Conservation (phyloP, 768 basidiomycete genomes). For the Trametes elegans region DNA sequence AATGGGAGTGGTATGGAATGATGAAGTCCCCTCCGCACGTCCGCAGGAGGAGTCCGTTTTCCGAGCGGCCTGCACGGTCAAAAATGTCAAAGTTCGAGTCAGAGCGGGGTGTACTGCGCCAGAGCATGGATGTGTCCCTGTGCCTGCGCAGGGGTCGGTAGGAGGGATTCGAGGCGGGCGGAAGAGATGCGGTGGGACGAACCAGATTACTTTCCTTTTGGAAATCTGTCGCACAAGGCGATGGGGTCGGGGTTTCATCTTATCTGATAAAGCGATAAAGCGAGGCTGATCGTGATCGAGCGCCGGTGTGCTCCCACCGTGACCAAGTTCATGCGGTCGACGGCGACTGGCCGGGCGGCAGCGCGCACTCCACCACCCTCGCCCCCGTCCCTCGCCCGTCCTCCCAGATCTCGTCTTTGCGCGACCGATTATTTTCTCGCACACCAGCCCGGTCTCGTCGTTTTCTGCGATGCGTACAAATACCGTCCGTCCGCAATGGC, state of each 20-base stretch:
- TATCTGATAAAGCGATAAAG: constrained; percentile 14
- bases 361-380: too few relatives aligned
- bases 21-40: too few relatives aligned
- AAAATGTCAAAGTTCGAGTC: too few relatives aligned
- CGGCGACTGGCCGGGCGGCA: too few relatives aligned
- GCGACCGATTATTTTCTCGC: not conserved
- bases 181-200: constrained; percentile 1
- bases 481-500: not conserved
- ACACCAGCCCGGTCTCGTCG: not conserved
- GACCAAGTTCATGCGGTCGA: constrained; percentile 7
- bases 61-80: not conserved
- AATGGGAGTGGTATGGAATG: too few relatives aligned
- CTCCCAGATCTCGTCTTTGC: not conserved
- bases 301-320: not conserved
- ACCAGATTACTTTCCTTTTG: constrained; percentile 9
- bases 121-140: not conserved
- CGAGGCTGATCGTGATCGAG: constrained; percentile 8
- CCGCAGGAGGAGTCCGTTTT: too few relatives aligned
- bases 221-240: not conserved
- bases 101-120: not conserved
- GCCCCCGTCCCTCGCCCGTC: not conserved
- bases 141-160: too few relatives aligned
- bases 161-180: not conserved
- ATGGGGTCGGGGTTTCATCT: not conserved
- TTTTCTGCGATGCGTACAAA: not conserved